A percentile compares a stretch with the other conserved stretches of the same genome.
phyloP scores from a whole-genome alignment of 345 rosid genomes.

The Syzygium grande region DNA sequence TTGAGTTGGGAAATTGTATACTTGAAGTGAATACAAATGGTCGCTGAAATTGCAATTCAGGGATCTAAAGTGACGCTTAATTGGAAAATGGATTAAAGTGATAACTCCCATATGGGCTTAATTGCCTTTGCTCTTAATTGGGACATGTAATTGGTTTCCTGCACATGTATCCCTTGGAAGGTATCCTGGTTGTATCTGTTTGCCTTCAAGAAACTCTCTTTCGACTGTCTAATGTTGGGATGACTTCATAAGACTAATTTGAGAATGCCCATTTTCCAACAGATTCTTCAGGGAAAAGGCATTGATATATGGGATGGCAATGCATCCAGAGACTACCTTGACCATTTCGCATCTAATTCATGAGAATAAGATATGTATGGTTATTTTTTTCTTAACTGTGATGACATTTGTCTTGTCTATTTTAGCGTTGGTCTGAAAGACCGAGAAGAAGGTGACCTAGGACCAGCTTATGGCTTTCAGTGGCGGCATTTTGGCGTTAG shows the following conservation, averaged over 20 bases:
- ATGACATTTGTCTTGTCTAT: no score
- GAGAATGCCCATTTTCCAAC: constrained; percentile 9
- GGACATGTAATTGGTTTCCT: background rate
- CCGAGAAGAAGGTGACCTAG: no score
- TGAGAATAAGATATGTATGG: no score
- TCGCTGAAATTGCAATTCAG: background rate
- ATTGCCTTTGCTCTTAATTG: no score
- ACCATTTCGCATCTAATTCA: no score
- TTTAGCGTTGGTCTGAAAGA: no score
- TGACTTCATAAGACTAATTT: background rate
- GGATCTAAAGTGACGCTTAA: background rate
- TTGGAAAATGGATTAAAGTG: no score
- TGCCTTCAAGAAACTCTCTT: background rate
- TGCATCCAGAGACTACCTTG: no score
- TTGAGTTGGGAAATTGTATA: background rate
- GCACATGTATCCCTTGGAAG: background rate
- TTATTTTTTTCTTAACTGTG: no score
- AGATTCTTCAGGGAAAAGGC: constrained; percentile 90
- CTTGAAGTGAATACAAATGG: background rate
- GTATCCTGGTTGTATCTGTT: background rate
- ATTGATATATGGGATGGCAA: constrained; percentile 76
- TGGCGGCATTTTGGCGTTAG: no score
- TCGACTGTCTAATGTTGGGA: background rate
- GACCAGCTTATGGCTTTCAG: no score
- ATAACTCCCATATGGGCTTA: no score